These are phyloP conservation scores for Lolium perenne DNA, from an alignment of 176 grass and related monocot genomes.

Conservation along the genomic window DNA sequence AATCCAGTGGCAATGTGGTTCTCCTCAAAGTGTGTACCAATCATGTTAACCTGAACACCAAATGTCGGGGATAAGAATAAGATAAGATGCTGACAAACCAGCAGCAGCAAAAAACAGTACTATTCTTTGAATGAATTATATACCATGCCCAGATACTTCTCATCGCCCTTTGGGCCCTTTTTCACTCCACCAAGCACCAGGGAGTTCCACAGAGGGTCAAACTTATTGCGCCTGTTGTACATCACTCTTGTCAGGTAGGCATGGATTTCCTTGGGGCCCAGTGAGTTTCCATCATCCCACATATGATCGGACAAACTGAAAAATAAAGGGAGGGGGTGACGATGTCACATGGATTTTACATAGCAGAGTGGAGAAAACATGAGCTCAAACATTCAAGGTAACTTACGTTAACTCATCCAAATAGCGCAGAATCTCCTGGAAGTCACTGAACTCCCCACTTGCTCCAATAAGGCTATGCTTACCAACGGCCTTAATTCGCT, in stretches of 20 bases:
- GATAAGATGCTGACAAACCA: conserved; percentile 22
- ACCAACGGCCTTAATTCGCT: conserved; percentile 89
- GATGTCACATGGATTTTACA: conserved; percentile 11
- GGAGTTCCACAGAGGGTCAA: conserved; percentile 97
- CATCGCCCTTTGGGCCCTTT: conserved; percentile 76
- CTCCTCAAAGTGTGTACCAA: conserved; percentile 98
- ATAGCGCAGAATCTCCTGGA: conserved; percentile 97
- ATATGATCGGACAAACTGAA: conserved; percentile 89
- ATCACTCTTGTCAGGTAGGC: conserved; percentile 88
- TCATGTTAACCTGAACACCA: conserved; percentile 83
- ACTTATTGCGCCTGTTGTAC: conserved; percentile 97
- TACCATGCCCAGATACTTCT: conserved; percentile 99
- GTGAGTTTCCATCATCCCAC: conserved; percentile 99
- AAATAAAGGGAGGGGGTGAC: background rate
- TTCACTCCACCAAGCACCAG: conserved; percentile 95
- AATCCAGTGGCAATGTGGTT: conserved; percentile 97
- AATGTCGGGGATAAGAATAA: conserved; percentile 17
- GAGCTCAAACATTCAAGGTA: background rate
- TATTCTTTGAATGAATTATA: background rate
- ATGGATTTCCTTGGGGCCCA: conserved; percentile 98
- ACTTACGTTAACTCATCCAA: conserved; percentile 97
- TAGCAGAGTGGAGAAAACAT: conserved; percentile 10
- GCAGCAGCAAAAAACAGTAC: conserved; percentile 8
- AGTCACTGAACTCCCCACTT: conserved; percentile 96
- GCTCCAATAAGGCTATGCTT: conserved; percentile 95